Evolutionary conservation across 371 early-diverging fungal species (phyloP).

Genomic region (Mortierella sp.): DNA sequence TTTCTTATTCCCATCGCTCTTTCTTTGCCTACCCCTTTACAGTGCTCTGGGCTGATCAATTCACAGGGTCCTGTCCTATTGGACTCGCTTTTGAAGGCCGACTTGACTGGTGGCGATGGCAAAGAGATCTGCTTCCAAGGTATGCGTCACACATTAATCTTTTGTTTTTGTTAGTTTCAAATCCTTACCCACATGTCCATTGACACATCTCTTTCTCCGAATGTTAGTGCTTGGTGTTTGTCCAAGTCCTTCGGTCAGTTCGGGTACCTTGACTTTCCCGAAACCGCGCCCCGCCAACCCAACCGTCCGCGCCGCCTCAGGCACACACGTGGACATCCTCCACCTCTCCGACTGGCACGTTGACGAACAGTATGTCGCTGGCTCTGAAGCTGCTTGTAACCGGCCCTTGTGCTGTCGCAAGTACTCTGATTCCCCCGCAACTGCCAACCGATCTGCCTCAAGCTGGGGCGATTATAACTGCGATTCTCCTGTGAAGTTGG

Average conservation of each 20-base stretch:
- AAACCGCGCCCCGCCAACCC: conserved; percentile 63
- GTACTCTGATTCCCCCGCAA: conserved; percentile 29
- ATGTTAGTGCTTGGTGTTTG: conserved; percentile 24
- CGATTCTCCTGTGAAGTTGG: conserved; percentile 63
- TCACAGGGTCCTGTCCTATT: conserved; percentile 45
- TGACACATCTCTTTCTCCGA: background rate
- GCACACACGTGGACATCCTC: conserved; percentile 63
- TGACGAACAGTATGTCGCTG: conserved; percentile 67
- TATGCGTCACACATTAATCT: background rate
- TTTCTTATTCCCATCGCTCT: background rate
- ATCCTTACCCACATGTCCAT: background rate
- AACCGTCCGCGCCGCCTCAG: conserved; percentile 44
- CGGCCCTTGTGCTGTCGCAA: conserved; percentile 71
- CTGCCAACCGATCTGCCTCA: conserved; percentile 22
- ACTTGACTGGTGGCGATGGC: conserved; percentile 44
- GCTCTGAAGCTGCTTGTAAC: conserved; percentile 66
- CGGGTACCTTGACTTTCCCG: conserved; percentile 64
- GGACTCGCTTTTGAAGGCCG: conserved; percentile 38
- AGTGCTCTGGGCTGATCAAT: conserved; percentile 43
- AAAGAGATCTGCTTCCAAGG: conserved; percentile 49
- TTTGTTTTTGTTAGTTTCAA: background rate
- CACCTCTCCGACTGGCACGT: conserved; percentile 78
- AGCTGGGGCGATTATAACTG: conserved; percentile 65
- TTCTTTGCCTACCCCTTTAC: background rate
- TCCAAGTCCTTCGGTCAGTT: conserved; percentile 32